Evolutionary conservation across 495 filamentous ascomycete genomes (phyloP).

Genomic region (Neurospora discreta): DNA sequence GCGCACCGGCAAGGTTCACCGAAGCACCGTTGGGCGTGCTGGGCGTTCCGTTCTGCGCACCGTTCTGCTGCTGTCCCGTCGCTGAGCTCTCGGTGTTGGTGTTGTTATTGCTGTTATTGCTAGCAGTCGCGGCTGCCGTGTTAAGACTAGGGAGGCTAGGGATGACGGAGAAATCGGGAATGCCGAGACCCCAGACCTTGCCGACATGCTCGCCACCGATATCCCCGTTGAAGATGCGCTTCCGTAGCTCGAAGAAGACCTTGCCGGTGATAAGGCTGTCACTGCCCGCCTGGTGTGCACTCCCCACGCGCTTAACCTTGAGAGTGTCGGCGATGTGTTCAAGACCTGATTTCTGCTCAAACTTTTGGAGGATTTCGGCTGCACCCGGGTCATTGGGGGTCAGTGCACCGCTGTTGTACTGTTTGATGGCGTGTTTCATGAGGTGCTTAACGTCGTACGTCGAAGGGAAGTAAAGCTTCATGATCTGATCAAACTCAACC

Average conservation of each 20-base stretch:
- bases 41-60: constrained; percentile 47
- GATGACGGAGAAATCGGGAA: constrained; percentile 42
- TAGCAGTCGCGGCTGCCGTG: background rate
- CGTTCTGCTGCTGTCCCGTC: constrained; percentile 22
- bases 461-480: constrained; percentile 83
- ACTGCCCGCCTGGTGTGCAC: constrained; percentile 80
- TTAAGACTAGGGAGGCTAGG: constrained; percentile 30
- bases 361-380: constrained; percentile 58
- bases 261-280: constrained; percentile 88
- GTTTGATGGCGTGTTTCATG: constrained; percentile 58
- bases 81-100: constrained; percentile 8
- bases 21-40: constrained; percentile 58
- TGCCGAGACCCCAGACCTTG: constrained; percentile 75
- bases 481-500: constrained; percentile 68
- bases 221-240: constrained; percentile 71
- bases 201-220: constrained; percentile 67
- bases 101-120: background rate
- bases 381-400: constrained; percentile 52
- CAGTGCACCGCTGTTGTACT: constrained; percentile 55
- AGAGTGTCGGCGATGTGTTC: constrained; percentile 91
- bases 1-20: constrained; percentile 45
- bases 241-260: constrained; percentile 81
- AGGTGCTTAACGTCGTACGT: constrained; percentile 96
- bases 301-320: constrained; percentile 73
- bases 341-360: constrained; percentile 77